phyloP scores from a whole-genome alignment of 2,329 filamentous ascomycete species.

The Aspergillus thermomutatus region DNA sequence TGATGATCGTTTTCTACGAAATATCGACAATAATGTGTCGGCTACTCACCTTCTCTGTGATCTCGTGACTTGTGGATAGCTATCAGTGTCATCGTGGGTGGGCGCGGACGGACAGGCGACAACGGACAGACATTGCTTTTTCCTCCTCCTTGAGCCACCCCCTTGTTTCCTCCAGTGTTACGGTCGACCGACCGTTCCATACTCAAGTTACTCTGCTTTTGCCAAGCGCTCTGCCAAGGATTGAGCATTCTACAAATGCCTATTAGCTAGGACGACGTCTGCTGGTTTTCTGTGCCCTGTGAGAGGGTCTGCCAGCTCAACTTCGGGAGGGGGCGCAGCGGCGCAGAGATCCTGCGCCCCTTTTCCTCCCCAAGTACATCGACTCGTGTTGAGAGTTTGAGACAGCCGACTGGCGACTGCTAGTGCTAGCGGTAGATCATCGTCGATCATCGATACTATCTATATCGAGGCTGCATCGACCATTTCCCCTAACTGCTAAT shows the following conservation, averaged over 20 bases:
- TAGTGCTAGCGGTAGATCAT: constrained; percentile 15
- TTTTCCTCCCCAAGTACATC: neutral
- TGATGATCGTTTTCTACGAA: neutral
- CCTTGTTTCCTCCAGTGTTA: constrained; percentile 4
- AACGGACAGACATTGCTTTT: neutral
- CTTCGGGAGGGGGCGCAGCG: neutral
- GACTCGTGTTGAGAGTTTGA: constrained; percentile 2
- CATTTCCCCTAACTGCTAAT: neutral
- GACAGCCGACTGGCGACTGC: constrained; percentile 1
- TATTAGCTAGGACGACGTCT: neutral
- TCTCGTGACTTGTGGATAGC: neutral
- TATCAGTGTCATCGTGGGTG: neutral
- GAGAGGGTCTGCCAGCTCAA: neutral
- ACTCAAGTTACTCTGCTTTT: neutral
- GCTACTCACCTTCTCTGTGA: too few relatives aligned
- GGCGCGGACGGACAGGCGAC: neutral
- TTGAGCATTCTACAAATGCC: constrained; percentile 2
- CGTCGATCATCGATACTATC: constrained; percentile 18
- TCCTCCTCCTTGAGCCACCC: constrained; percentile 1
- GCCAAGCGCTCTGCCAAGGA: constrained; percentile 11
- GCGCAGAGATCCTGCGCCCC: neutral
- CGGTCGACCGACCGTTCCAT: neutral
- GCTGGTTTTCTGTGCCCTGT: neutral
- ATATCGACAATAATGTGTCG: neutral
- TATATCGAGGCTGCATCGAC: neutral